These are phyloP conservation scores for Asterella californica DNA, from an alignment of 225 moss, liverwort and hornwort genomes.

Conservation along the genomic window DNA sequence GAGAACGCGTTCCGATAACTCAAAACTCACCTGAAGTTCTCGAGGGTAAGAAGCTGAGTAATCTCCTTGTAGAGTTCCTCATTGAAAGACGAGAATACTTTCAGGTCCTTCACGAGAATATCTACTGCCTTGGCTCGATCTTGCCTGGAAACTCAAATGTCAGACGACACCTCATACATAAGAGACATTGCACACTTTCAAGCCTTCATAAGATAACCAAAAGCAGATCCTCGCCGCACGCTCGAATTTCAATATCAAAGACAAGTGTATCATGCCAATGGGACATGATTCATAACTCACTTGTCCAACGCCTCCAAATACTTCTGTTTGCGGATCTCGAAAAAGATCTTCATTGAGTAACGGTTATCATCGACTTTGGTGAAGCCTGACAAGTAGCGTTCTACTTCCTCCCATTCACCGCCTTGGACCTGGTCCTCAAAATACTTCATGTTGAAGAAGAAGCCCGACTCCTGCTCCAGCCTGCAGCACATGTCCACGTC, in stretches of 20 bases:
- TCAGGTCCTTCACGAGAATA: conserved; percentile 97
- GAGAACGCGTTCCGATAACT: not conserved
- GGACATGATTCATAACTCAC: conserved; percentile 40
- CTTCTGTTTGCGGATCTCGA: conserved; percentile 99
- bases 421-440: conserved; percentile 99
- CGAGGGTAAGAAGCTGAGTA: conserved; percentile 93
- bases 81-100: conserved; percentile 98
- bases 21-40: conserved; percentile 76
- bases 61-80: conserved; percentile 99
- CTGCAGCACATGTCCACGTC: conserved; percentile 50
- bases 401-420: conserved; percentile 99
- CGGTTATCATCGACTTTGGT: conserved; percentile 99
- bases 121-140: conserved; percentile 98
- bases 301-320: conserved; percentile 98
- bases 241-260: conserved; percentile 5
- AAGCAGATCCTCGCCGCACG: not conserved
- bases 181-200: conserved; percentile 18
- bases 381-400: conserved; percentile 96
- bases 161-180: not conserved
- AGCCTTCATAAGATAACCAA: not conserved
- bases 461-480: conserved; percentile 98
- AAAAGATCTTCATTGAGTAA: conserved; percentile 99
- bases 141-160: conserved; percentile 62
- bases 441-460: conserved; percentile 99
- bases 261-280: not conserved